A percentile compares a stretch with the other conserved stretches of the same genome.
phyloP scores from a whole-genome alignment of 495 filamentous ascomycete genomes.

The Aspergillus baeticus region DNA sequence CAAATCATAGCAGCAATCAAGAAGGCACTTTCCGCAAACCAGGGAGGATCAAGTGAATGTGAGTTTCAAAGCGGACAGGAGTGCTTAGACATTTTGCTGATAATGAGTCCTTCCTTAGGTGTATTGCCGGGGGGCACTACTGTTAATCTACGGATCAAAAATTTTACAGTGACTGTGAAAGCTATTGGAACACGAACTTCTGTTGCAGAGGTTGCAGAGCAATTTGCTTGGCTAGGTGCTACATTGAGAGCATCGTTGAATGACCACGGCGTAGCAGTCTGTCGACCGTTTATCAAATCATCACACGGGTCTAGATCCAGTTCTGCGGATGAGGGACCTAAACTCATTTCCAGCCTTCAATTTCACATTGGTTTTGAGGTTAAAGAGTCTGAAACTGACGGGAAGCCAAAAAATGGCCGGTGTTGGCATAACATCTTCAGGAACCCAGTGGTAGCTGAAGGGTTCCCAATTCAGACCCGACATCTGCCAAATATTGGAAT shows the following conservation, averaged over 20 bases:
- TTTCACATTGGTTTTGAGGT: not conserved
- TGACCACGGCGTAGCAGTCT: not conserved
- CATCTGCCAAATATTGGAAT: constrained; percentile 15
- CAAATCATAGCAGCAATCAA: not conserved
- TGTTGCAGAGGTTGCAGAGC: constrained; percentile 5
- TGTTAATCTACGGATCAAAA: not conserved
- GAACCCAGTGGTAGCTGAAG: constrained; percentile 33
- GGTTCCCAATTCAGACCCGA: constrained; percentile 28
- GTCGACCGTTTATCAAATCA: constrained; percentile 9
- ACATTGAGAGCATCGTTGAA: constrained; percentile 1
- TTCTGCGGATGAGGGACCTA: too few species aligned
- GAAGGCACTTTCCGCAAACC: not conserved
- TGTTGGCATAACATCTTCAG: constrained; percentile 39
- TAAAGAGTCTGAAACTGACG: not conserved
- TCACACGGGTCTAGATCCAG: not conserved
- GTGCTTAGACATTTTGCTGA: not conserved
- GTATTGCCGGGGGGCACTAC: not conserved
- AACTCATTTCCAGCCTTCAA: not conserved
- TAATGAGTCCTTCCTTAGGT: not conserved
- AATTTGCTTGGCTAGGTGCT: constrained; percentile 11
- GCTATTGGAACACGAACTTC: not conserved
- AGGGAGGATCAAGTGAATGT: not conserved
- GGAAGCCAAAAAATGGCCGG: constrained; percentile 18
- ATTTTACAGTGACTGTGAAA: not conserved
- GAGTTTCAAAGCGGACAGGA: not conserved